phyloP scores from a whole-genome alignment of 805 yeast species.

The Nadsonia fulvescens region DNA sequence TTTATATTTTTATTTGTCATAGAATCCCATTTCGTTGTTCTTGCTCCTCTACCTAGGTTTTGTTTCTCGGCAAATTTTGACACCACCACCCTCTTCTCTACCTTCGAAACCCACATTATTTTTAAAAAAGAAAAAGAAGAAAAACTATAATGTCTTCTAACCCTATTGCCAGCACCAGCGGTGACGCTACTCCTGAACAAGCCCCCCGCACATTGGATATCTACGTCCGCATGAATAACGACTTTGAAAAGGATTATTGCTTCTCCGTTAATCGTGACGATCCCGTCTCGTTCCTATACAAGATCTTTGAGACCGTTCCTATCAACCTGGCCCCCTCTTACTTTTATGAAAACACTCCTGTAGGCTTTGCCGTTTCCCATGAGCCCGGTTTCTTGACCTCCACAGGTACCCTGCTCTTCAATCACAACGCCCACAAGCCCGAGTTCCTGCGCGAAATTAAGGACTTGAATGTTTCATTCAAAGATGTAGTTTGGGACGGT shows the following conservation, averaged over 20 bases:
- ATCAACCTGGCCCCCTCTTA: slow-evolving; percentile 64
- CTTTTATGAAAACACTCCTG: slow-evolving; percentile 49
- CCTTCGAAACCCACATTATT: too few relatives aligned
- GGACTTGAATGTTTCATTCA: slow-evolving; percentile 32
- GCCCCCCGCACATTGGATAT: too few relatives aligned
- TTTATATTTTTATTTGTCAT: too few relatives aligned
- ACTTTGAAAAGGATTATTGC: slow-evolving; percentile 76
- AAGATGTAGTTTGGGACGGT: slow-evolving; percentile 68
- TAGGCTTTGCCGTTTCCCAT: slow-evolving; percentile 40
- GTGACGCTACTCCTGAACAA: too few relatives aligned
- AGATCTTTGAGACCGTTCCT: slow-evolving; percentile 49
- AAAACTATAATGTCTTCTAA: too few relatives aligned
- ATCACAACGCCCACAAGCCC: slow-evolving; percentile 33
- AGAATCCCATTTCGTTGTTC: too few relatives aligned
- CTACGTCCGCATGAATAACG: slow-evolving; percentile 71
- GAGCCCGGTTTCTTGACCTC: slow-evolving; percentile 72
- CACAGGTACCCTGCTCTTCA: slow-evolving; percentile 64
- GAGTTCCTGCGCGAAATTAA: slow-evolving; percentile 28
- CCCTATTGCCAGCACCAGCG: too few relatives aligned
- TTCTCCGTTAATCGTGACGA: slow-evolving; percentile 46
- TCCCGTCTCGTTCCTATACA: slow-evolving; percentile 38
- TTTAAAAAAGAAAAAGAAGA: too few relatives aligned
- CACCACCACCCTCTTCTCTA: too few relatives aligned
- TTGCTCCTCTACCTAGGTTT: too few relatives aligned
- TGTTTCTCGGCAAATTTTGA: too few relatives aligned